A percentile compares a stretch with the other conserved stretches of the same genome.
These are phyloP conservation scores for Hymenoscyphus scutula DNA, from an alignment of 2,329 filamentous ascomycete species.

Conservation along the genomic window DNA sequence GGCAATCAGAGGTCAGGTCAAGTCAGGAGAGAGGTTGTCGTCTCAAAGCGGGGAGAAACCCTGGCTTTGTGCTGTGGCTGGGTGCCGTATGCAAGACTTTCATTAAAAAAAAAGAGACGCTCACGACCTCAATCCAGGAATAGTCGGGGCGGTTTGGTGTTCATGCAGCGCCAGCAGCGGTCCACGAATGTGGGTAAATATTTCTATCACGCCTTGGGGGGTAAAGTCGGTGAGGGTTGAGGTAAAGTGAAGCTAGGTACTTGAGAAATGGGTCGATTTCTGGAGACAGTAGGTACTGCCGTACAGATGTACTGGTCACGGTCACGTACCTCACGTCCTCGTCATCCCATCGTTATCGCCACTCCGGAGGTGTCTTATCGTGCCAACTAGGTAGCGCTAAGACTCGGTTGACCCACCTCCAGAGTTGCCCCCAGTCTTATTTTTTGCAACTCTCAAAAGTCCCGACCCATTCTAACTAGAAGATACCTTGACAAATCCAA, in stretches of 20 bases:
- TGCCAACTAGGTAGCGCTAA: no score
- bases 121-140: background rate
- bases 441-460: background rate
- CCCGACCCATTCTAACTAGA: background rate
- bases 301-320: background rate
- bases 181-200: background rate
- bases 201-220: background rate
- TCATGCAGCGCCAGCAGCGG: conserved; percentile 2
- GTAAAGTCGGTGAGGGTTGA: conserved; percentile 11
- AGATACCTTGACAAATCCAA: conserved; percentile 1
- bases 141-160: background rate
- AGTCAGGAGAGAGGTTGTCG: conserved; percentile 13
- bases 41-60: conserved; percentile 24
- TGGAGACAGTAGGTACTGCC: no score
- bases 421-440: background rate
- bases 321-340: background rate
- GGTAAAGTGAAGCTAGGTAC: background rate
- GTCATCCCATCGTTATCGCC: background rate
- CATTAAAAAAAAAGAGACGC: conserved; percentile 20
- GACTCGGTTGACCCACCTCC: background rate
- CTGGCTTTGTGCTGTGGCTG: conserved; percentile 14
- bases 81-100: conserved; percentile 21
- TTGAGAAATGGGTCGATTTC: background rate
- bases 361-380: conserved; percentile 1
- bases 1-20: conserved; percentile 1